phyloP scores from a whole-genome alignment of 805 yeast species.

The Yamadazyma takamatsuzukensis region DNA sequence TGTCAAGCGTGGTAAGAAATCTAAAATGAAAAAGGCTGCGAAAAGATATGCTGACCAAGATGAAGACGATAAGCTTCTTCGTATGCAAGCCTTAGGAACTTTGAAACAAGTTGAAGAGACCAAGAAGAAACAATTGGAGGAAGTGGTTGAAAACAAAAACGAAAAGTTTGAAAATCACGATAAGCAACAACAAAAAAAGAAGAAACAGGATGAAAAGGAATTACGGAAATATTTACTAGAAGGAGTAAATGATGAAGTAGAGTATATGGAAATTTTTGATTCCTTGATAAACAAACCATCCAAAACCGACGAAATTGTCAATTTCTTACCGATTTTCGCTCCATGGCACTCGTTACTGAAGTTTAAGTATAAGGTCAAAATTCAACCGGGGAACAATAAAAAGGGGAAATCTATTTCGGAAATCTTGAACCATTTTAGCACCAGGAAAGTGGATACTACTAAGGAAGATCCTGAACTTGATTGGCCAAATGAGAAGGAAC shows the following conservation, averaged over 20 bases:
- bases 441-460: conserved; percentile 39
- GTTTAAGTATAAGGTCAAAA: conserved; percentile 75
- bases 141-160: conserved; percentile 22
- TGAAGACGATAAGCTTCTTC: conserved; percentile 71
- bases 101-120: conserved; percentile 49
- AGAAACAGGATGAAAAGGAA: conserved; percentile 44
- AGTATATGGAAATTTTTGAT: conserved; percentile 43
- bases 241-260: conserved; percentile 18
- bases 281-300: conserved; percentile 43
- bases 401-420: conserved; percentile 85
- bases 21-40: conserved; percentile 77
- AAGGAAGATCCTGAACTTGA: conserved; percentile 52
- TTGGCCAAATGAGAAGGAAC: conserved; percentile 68
- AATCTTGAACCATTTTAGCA: conserved; percentile 53
- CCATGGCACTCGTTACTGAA: conserved; percentile 84
- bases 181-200: conserved; percentile 40
- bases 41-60: conserved; percentile 88
- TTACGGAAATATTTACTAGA: conserved; percentile 39
- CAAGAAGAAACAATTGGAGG: conserved; percentile 20
- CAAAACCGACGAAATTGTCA: conserved; percentile 49
- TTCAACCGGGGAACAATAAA: conserved; percentile 76
- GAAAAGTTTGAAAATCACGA: conserved; percentile 17
- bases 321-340: conserved; percentile 82
- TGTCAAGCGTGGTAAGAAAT: conserved; percentile 72
- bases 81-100: conserved; percentile 84